Base-by-base conservation (phyloP, 768 basidiomycete species). In the Rhizopogon sp. region DNA sequence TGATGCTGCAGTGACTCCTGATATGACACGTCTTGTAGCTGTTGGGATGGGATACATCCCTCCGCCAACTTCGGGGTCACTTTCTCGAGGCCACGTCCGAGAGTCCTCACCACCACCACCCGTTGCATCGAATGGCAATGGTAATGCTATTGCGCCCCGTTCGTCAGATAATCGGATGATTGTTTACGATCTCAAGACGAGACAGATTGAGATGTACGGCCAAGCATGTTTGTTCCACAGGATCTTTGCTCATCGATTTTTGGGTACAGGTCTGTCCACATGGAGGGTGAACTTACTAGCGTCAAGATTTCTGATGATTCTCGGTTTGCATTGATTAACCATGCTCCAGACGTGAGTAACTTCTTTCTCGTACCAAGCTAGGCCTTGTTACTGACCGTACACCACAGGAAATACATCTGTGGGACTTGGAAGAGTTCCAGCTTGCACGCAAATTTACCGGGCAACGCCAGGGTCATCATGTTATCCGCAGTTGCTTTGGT, bases 401-500 rank as follows among this genome's bases (percentile, higher is more conserved):
- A 41, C 10, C 59, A 56, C 40, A 98, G 95, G 95, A 97, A 70
- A 82, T 98, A 42, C 87, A 91, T 60, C 72, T 97, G 57, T 92
- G 91, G 86, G 86, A 93, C 66, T 77, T 98, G 52, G 75, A 80
- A 28, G 77, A 83, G 28, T 82, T 81, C 25, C 81, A 81, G 50
- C 75, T 90, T 55, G 78, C 86, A 25, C 85, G 88, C 57, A 93
- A 85, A 70, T 96, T 88, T 66, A 82, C 83, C 3, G 97, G 94
- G 7, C 95, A 97, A 58, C 80, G 79, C 31, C 93, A 96, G 68
- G 83, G 84, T 2, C 78, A 81, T 29, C 90, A 93, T 69, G 84
- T 97, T 58, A 90, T 98, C 57, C 83, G 92, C 55, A 92, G 90
- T 68, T 95, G 92, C 66, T 98, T 98, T 70, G 97, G 95, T 29